phyloP scores from a whole-genome alignment of 2,329 filamentous ascomycete species.

The Talaromyces islandicus region DNA sequence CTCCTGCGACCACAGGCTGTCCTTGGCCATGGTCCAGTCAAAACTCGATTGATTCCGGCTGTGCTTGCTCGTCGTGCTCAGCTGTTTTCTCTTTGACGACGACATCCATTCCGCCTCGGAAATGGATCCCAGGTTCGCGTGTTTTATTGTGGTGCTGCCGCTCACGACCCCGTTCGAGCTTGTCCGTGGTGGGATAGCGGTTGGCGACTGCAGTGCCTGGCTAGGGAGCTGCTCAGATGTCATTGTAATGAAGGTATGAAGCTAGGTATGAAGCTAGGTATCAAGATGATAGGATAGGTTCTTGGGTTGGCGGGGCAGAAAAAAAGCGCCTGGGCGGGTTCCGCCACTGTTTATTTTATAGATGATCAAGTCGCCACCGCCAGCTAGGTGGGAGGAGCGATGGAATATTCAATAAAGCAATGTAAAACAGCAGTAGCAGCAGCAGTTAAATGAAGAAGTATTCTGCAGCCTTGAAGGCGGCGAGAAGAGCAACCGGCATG shows the following conservation, averaged over 20 bases:
- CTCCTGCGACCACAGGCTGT: constrained; percentile 30
- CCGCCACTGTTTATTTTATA: neutral
- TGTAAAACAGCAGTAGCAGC: neutral
- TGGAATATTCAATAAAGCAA: neutral
- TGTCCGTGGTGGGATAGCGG: constrained; percentile 65
- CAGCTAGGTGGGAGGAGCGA: too few relatives aligned
- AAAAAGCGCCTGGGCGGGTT: neutral
- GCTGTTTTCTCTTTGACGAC: constrained; percentile 28
- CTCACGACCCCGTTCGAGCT: constrained; percentile 56
- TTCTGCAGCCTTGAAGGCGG: neutral
- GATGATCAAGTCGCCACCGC: neutral
- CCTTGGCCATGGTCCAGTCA: constrained; percentile 33
- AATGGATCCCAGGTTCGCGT: constrained; percentile 47
- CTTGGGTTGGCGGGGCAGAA: neutral
- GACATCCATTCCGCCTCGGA: constrained; percentile 58
- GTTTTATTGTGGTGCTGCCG: constrained; percentile 19
- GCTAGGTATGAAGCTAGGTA: too few relatives aligned
- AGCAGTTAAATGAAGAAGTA: neutral
- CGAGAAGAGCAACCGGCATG: neutral
- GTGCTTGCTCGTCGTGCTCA: constrained; percentile 22
- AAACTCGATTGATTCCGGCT: constrained; percentile 31
- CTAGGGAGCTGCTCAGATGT: neutral
- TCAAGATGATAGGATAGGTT: neutral
- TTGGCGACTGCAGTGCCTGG: constrained; percentile 48
- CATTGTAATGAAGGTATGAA: neutral